Evolutionary conservation across 148 eudicot species (phyloP).

Genomic region (Silene uniflora): DNA sequence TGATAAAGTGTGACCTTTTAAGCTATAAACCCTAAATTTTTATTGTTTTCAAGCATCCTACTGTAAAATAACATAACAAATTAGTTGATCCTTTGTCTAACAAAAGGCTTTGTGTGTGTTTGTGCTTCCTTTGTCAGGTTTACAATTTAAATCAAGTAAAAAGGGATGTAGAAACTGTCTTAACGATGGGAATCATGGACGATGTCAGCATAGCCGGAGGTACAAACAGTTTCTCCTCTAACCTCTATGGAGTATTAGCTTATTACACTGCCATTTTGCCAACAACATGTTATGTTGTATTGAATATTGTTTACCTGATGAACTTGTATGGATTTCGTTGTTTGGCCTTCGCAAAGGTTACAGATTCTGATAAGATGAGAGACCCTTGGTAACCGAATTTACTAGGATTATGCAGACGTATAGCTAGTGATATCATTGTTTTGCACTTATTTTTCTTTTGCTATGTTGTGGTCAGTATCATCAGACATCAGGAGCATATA

Average conservation of each 20-base stretch:
- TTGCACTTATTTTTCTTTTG: not conserved
- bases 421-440: not conserved
- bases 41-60: slow-evolving; percentile 1
- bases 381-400: not conserved
- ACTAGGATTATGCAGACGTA: not conserved
- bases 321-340: not conserved
- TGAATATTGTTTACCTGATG: not conserved
- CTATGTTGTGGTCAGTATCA: not conserved
- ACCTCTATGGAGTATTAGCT: not conserved
- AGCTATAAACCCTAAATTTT: slow-evolving; percentile 90
- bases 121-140: slow-evolving; percentile 44
- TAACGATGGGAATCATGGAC: slow-evolving; percentile 98
- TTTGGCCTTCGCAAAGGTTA: not conserved
- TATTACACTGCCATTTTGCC: not conserved
- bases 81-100: not conserved
- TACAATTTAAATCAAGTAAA: slow-evolving; percentile 98
- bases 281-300: not conserved
- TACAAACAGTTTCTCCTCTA: slow-evolving; percentile 23
- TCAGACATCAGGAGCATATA: not conserved
- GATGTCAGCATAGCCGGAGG: slow-evolving; percentile 99
- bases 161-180: slow-evolving; percentile 89
- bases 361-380: not conserved
- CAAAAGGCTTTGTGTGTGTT: not conserved
- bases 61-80: not conserved
- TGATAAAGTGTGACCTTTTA: no score